These are phyloP conservation scores for Linnemannia hyalina DNA, from an alignment of 192 early-diverging fungal genomes.

Conservation along the genomic window DNA sequence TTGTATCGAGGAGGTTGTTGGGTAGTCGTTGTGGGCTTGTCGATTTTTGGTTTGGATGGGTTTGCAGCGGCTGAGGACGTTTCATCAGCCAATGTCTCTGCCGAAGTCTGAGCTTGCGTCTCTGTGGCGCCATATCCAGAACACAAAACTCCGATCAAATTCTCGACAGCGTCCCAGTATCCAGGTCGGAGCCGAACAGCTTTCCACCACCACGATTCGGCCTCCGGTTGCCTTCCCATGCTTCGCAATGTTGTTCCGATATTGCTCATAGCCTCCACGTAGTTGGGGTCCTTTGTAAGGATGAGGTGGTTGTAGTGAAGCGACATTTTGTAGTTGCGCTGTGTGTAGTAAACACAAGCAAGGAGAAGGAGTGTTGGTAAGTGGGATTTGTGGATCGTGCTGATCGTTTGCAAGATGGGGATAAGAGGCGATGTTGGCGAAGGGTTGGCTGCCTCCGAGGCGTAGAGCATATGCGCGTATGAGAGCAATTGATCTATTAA, in stretches of 20 bases:
- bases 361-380: conserved; percentile 88
- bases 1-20: conserved; percentile 69
- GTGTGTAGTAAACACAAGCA: conserved; percentile 90
- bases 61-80: conserved; percentile 20
- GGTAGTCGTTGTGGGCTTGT: conserved; percentile 13
- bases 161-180: conserved; percentile 94
- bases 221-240: conserved; percentile 77
- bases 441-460: conserved; percentile 64
- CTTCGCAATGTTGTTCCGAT: conserved; percentile 90
- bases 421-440: conserved; percentile 67
- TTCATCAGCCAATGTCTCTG: conserved; percentile 8
- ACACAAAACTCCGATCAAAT: conserved; percentile 87
- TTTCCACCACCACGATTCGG: conserved; percentile 87
- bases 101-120: conserved; percentile 21
- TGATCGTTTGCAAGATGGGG: conserved; percentile 62
- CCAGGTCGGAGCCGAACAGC: conserved; percentile 88
- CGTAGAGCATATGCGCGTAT: conserved; percentile 74
- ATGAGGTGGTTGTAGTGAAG: conserved; percentile 87
- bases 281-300: conserved; percentile 83
- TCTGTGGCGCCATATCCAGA: conserved; percentile 52
- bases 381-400: conserved; percentile 66
- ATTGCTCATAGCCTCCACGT: conserved; percentile 93
- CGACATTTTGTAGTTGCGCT: conserved; percentile 77
- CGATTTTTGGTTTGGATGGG: conserved; percentile 19
- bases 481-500: conserved; percentile 69